Evolutionary conservation across 108 stramenopile genomes (phyloP).

Genomic region (Skeletonema grethae): DNA sequence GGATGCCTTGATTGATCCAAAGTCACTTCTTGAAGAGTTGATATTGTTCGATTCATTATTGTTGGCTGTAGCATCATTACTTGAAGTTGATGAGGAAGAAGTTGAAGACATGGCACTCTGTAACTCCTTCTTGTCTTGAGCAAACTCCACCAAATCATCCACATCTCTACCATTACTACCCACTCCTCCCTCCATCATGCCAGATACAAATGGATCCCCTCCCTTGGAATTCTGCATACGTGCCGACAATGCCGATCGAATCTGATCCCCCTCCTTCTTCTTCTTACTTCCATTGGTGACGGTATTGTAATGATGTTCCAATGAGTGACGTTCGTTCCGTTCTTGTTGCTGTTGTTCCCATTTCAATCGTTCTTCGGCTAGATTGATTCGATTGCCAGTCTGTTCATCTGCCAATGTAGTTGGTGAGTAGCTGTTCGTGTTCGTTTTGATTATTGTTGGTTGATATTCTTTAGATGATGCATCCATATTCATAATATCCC

Average conservation of each 20-base stretch:
- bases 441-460: neutral
- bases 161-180: constrained; percentile 2
- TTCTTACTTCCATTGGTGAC: neutral
- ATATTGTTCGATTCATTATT: neutral
- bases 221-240: constrained; percentile 40
- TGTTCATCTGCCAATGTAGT: neutral
- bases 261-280: neutral
- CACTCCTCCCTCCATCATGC: constrained; percentile 2
- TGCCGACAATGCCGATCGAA: constrained; percentile 22
- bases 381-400: constrained; percentile 12
- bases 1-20: constrained; percentile 56
- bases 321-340: constrained; percentile 28
- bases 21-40: neutral
- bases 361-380: neutral
- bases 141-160: constrained; percentile 24
- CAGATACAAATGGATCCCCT: constrained; percentile 23
- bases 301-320: constrained; percentile 26
- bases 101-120: constrained; percentile 44
- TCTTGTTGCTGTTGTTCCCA: constrained; percentile 6
- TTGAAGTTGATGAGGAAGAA: constrained; percentile 1
- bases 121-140: constrained; percentile 49
- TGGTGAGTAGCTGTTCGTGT: neutral
- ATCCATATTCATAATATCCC: neutral
- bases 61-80: neutral
- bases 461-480: neutral